These are phyloP conservation scores for Melampsora occidentalis DNA, from an alignment of 1,284 basidiomycete species.

Conservation along the genomic window DNA sequence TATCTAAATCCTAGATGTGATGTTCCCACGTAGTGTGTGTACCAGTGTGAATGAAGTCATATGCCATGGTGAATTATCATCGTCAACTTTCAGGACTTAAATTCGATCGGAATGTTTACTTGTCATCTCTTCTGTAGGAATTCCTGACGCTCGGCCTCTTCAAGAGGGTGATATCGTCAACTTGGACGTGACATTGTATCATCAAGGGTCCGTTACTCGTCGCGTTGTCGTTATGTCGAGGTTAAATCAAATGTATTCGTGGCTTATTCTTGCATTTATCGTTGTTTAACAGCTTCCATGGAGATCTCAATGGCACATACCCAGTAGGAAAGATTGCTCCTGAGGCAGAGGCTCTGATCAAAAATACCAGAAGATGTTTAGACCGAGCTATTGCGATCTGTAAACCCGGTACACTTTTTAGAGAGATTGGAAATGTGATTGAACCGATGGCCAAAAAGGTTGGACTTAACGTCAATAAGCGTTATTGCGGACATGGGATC, in stretches of 20 bases:
- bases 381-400: constrained; percentile 70
- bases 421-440: constrained; percentile 62
- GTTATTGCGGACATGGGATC: constrained; percentile 87
- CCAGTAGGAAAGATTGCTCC: constrained; percentile 81
- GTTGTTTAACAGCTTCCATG: constrained; percentile 65
- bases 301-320: constrained; percentile 80
- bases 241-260: constrained; percentile 55
- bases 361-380: constrained; percentile 71
- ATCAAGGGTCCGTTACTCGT: constrained; percentile 45
- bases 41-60: constrained; percentile 93
- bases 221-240: background rate
- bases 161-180: constrained; percentile 91
- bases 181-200: constrained; percentile 67
- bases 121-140: constrained; percentile 59
- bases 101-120: background rate
- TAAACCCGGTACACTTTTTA: constrained; percentile 48
- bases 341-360: constrained; percentile 75
- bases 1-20: constrained; percentile 59
- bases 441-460: constrained; percentile 76
- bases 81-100: constrained; percentile 27
- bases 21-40: constrained; percentile 94
- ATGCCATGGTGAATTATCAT: constrained; percentile 64
- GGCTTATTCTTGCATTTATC: background rate
- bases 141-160: constrained; percentile 81
- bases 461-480: constrained; percentile 77